Conservation (phyloP, 176 grass and related monocot genomes). For the Carex pumila region DNA sequence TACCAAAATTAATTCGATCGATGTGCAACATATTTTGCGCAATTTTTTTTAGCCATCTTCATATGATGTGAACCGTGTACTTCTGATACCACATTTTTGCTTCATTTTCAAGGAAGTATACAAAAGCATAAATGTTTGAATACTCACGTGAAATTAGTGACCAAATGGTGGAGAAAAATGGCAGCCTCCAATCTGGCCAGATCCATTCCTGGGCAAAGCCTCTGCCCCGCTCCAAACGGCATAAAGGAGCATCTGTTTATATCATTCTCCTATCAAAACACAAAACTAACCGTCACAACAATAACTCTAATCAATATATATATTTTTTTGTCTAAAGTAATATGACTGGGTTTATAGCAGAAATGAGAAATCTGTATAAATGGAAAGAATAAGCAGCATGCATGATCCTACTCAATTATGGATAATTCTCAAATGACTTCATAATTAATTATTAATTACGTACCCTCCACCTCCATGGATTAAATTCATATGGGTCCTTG, state of each 20-base stretch:
- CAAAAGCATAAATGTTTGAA: neutral
- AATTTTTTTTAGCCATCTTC: neutral
- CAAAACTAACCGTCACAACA: neutral
- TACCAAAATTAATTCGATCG: too few relatives aligned
- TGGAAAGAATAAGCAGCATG: neutral
- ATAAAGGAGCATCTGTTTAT: slow-evolving; percentile 70
- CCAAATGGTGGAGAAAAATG: slow-evolving; percentile 98
- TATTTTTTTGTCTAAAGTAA: neutral
- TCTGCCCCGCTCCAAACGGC: slow-evolving; percentile 92
- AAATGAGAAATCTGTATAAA: too few relatives aligned
- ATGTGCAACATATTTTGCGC: too few relatives aligned
- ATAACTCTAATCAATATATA: neutral
- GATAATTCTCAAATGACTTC: neutral
- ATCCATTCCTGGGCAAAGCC: slow-evolving; percentile 96
- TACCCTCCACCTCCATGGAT: slow-evolving; percentile 99
- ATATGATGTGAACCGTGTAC: neutral
- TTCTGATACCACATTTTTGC: neutral
- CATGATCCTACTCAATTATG: neutral
- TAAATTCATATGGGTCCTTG: slow-evolving; percentile 66
- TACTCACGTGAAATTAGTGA: slow-evolving; percentile 88
- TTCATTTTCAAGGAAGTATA: neutral
- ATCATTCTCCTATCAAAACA: slow-evolving; percentile 60
- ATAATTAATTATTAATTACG: slow-evolving; percentile 20
- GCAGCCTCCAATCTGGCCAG: slow-evolving; percentile 93
- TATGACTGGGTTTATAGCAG: too few relatives aligned